Evolutionary conservation across 371 early-diverging fungal species (phyloP).

Genomic region (Cokeromyces recurvatus): DNA sequence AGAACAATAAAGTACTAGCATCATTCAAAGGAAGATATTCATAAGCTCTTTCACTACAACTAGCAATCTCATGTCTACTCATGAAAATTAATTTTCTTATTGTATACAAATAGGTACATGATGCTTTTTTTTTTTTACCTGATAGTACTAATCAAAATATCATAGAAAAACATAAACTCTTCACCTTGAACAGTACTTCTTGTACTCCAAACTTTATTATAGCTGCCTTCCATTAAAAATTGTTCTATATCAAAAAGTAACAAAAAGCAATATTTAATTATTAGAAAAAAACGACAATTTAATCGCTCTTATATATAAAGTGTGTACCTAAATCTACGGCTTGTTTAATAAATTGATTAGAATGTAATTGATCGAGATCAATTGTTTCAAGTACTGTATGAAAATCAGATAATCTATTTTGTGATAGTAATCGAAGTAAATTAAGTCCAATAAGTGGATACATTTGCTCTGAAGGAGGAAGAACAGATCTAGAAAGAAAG

Average conservation of each 20-base stretch:
- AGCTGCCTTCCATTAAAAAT: conserved; percentile 95
- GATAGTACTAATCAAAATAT: conserved; percentile 89
- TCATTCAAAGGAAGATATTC: conserved; percentile 78
- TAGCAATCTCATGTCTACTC: conserved; percentile 92
- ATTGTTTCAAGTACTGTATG: conserved; percentile 91
- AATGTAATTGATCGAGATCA: conserved; percentile 74
- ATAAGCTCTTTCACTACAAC: conserved; percentile 92
- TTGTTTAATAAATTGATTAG: conserved; percentile 82
- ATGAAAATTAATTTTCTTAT: no score
- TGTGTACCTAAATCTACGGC: conserved; percentile 82
- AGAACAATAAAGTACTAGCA: conserved; percentile 85
- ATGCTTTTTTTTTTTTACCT: conserved; percentile 49
- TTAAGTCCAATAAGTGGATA: conserved; percentile 89
- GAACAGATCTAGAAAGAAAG: conserved; percentile 35
- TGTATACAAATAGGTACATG: no score
- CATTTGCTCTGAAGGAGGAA: conserved; percentile 79
- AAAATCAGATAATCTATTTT: conserved; percentile 93
- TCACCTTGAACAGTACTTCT: conserved; percentile 82
- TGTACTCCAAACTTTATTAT: conserved; percentile 92
- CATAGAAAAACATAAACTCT: conserved; percentile 90
- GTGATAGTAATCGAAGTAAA: conserved; percentile 85
- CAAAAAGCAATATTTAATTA: neutral
- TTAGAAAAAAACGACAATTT: conserved; percentile 23
- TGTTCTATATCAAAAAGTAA: conserved; percentile 64
- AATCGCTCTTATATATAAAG: no score